A percentile compares a stretch with the other conserved stretches of the same genome.
phyloP scores from a whole-genome alignment of 2,329 filamentous ascomycete genomes.

The Colletotrichum tanaceti region DNA sequence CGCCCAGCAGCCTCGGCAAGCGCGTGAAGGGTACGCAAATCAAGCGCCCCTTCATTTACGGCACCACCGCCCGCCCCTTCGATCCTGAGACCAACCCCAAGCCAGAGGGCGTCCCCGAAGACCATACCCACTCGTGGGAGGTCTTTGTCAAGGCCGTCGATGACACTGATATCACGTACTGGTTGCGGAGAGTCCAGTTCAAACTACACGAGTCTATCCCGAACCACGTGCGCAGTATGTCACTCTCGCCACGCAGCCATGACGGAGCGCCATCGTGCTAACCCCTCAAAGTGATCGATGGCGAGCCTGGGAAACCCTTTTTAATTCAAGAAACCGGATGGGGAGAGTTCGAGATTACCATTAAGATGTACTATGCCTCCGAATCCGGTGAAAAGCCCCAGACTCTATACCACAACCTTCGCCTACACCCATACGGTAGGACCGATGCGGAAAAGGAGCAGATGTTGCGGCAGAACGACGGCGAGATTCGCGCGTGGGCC shows the following conservation, averaged over 20 bases:
- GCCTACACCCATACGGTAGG: constrained; percentile 89
- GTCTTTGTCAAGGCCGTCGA: constrained; percentile 93
- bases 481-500: constrained; percentile 79
- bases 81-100: constrained; percentile 82
- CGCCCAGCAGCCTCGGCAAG: constrained; percentile 68
- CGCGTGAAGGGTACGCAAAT: constrained; percentile 75
- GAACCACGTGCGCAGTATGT: constrained; percentile 82
- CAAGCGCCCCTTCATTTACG: constrained; percentile 76
- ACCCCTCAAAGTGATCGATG: constrained; percentile 71
- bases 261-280: constrained; percentile 33
- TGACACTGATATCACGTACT: constrained; percentile 91
- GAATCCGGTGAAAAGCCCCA: constrained; percentile 93
- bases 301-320: constrained; percentile 76
- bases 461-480: constrained; percentile 65
- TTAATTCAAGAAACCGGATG: constrained; percentile 93
- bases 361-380: constrained; percentile 92
- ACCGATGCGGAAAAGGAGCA: constrained; percentile 78
- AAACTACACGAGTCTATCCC: constrained; percentile 98
- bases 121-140: constrained; percentile 97
- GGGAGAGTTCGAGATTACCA: constrained; percentile 97
- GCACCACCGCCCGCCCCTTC: constrained; percentile 83
- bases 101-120: constrained; percentile 80
- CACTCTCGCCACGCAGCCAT: constrained; percentile 26
- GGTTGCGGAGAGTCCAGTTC: constrained; percentile 97
- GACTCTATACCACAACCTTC: constrained; percentile 92